A percentile compares a stretch with the other conserved stretches of the same genome.
Evolutionary conservation across 2,329 filamentous ascomycete genomes (phyloP).

Genomic region (Hypoxylon sp.): DNA sequence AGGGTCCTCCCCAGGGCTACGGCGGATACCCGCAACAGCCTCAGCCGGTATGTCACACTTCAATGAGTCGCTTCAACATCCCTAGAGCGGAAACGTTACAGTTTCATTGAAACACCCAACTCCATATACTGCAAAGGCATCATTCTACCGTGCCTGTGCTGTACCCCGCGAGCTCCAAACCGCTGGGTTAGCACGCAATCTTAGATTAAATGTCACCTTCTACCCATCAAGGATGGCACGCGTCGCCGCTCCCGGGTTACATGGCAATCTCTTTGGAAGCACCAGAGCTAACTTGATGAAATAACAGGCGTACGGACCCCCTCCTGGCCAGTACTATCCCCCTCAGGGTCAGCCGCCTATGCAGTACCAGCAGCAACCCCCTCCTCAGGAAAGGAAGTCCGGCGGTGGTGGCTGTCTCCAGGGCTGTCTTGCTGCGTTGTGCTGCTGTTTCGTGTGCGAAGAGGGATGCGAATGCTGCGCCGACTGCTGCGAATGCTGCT

Average conservation of each 20-base stretch:
- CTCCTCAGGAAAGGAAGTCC: constrained; percentile 50
- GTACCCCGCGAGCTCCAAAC: constrained; percentile 21
- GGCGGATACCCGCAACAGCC: constrained; percentile 59
- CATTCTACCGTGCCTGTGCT: constrained; percentile 12
- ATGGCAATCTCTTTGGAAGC: constrained; percentile 1
- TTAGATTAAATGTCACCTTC: constrained; percentile 12
- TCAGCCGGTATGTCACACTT: constrained; percentile 56
- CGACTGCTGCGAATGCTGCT: constrained; percentile 61
- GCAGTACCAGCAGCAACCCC: constrained; percentile 61
- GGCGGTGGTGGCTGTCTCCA: constrained; percentile 58
- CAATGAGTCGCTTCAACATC: constrained; percentile 16
- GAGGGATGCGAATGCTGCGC: constrained; percentile 65
- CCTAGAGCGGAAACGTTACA: constrained; percentile 23
- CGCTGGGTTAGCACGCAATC: constrained; percentile 30
- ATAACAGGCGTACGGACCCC: constrained; percentile 57
- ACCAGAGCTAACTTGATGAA: constrained; percentile 22
- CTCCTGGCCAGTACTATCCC: constrained; percentile 56
- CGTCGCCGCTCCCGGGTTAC: background rate
- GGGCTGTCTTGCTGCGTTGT: constrained; percentile 62
- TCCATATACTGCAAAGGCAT: constrained; percentile 28
- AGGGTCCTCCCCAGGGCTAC: constrained; percentile 52
- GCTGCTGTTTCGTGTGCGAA: constrained; percentile 66
- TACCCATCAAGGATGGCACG: constrained; percentile 6
- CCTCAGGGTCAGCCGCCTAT: constrained; percentile 59
- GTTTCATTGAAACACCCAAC: constrained; percentile 20